Conservation (phyloP, 73 alveolate genomes). For the Paramecium biaurelia region DNA sequence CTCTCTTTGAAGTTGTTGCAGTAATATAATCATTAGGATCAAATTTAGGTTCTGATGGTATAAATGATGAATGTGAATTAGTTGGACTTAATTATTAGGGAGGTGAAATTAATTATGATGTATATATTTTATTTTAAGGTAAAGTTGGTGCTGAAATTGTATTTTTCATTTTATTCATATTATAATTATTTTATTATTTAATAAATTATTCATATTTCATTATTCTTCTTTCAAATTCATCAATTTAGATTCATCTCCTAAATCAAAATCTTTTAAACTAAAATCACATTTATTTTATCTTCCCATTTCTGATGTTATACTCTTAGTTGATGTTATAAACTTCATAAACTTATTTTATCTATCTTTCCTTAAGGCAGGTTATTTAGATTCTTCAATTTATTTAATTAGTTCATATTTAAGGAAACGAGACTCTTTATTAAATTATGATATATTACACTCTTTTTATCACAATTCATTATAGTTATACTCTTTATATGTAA, state of each 20-base stretch:
- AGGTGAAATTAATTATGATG: background rate
- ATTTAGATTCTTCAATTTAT: slow-evolving; percentile 8
- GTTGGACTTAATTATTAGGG: background rate
- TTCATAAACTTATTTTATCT: slow-evolving; percentile 44
- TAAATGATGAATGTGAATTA: background rate
- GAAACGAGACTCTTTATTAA: slow-evolving; percentile 44
- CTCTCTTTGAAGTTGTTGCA: background rate
- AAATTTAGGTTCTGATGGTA: slow-evolving; percentile 11
- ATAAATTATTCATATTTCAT: background rate
- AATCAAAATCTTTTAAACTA: slow-evolving; percentile 29
- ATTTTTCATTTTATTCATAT: background rate
- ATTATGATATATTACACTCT: background rate
- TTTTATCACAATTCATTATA: slow-evolving; percentile 6
- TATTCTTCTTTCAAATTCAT: background rate
- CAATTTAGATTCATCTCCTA: slow-evolving; percentile 44
- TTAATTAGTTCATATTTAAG: slow-evolving; percentile 40
- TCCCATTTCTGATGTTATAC: slow-evolving; percentile 43
- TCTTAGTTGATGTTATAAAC: slow-evolving; percentile 41
- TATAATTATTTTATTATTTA: background rate
- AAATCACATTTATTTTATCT: background rate
- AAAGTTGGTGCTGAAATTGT: background rate
- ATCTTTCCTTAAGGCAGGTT: slow-evolving; percentile 14
- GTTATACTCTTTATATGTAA: background rate
- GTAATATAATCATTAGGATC: background rate
- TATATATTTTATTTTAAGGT: background rate